phyloP scores from a whole-genome alignment of 331 rosid species.

The Pyracantha coccinea region DNA sequence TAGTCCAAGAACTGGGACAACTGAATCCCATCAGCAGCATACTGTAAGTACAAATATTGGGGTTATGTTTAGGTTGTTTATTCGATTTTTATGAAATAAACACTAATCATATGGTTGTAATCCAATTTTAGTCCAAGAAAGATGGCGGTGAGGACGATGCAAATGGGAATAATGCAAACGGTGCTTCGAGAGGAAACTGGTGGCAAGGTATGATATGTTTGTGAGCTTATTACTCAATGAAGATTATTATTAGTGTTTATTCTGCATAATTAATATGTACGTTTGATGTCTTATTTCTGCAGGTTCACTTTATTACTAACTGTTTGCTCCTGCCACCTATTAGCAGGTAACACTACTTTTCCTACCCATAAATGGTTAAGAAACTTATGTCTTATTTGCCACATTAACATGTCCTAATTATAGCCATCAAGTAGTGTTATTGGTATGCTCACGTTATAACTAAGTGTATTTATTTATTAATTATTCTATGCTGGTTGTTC shows the following conservation, averaged over 20 bases:
- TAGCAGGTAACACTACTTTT: slow-evolving; percentile 7
- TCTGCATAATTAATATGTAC: background rate
- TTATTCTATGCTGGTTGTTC: background rate
- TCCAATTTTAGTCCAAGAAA: slow-evolving; percentile 44
- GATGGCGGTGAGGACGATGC: slow-evolving; percentile 45
- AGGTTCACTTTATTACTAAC: slow-evolving; percentile 88
- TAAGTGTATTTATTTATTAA: too few species aligned
- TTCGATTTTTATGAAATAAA: background rate
- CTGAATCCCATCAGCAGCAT: slow-evolving; percentile 38
- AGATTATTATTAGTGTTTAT: background rate
- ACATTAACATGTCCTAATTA: too few species aligned
- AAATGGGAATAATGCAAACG: slow-evolving; percentile 41
- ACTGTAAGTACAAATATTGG: background rate
- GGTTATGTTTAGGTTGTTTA: background rate
- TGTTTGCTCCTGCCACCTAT: slow-evolving; percentile 6
- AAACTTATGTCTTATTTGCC: background rate
- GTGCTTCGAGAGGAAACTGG: slow-evolving; percentile 85
- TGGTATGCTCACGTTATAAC: background rate
- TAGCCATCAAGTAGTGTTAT: background rate
- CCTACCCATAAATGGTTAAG: background rate
- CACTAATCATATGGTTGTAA: background rate
- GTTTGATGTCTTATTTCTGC: slow-evolving; percentile 14
- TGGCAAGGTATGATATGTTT: slow-evolving; percentile 57
- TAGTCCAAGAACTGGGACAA: slow-evolving; percentile 48
- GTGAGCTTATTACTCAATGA: background rate